A percentile compares a stretch with the other conserved stretches of the same genome.
phyloP scores from a whole-genome alignment of 2,329 filamentous ascomycete genomes.

The Ceratocystis diversiconidia region DNA sequence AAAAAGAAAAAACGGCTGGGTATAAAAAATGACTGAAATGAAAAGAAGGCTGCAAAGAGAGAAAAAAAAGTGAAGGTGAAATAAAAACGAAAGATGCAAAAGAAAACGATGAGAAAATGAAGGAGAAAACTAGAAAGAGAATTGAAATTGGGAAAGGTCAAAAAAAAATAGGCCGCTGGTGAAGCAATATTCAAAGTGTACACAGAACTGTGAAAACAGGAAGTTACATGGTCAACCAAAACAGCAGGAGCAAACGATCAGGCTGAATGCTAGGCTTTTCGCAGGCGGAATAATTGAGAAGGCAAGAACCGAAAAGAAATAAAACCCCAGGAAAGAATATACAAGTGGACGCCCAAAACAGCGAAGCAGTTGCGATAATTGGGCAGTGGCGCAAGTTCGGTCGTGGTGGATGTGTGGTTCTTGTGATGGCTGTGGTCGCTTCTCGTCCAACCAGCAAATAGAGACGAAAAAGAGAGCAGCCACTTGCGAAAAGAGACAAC shows the following conservation, averaged over 20 bases:
- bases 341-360: neutral
- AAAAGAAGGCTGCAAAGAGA: constrained; percentile 3
- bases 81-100: neutral
- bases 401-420: neutral
- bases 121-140: neutral
- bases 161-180: neutral
- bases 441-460: neutral
- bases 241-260: constrained; percentile 4
- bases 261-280: neutral
- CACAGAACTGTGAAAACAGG: neutral
- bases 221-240: constrained; percentile 7
- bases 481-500: neutral
- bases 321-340: neutral
- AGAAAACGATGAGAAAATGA: neutral
- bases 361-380: neutral
- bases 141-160: neutral
- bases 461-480: neutral
- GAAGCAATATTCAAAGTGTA: constrained; percentile 1
- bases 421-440: neutral
- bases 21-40: constrained; percentile 6
- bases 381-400: neutral
- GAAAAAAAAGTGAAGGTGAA: neutral
- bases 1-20: neutral
- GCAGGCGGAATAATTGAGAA: neutral
- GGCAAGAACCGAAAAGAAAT: neutral